Conservation (phyloP, 1,284 basidiomycete species). For the Amylostereum chailletii region DNA sequence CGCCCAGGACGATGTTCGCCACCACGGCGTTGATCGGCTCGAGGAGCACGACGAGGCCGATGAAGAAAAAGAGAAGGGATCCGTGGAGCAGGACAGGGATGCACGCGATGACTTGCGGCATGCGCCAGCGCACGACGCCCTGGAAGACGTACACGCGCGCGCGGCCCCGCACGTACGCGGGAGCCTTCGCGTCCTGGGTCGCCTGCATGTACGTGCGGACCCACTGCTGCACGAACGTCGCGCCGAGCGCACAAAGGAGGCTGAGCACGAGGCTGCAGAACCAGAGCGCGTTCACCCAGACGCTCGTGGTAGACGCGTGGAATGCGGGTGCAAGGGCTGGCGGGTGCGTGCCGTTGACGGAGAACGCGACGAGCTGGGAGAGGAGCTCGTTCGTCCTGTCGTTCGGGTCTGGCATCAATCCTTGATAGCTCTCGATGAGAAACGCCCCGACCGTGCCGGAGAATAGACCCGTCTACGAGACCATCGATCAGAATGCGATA, state of each 20-base stretch:
- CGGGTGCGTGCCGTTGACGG: background rate
- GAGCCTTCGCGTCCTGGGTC: background rate
- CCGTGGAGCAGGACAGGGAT: conserved; percentile 1
- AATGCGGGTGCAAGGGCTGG: background rate
- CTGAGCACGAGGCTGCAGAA: background rate
- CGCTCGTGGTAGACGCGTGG: background rate
- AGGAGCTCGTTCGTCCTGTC: conserved; percentile 7
- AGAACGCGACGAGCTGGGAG: conserved; percentile 4
- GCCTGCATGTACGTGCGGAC: background rate
- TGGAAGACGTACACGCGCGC: background rate
- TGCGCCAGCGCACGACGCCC: background rate
- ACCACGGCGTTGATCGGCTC: background rate
- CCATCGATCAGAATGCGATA: background rate
- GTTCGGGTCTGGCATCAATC: conserved; percentile 5
- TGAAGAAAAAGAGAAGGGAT: background rate
- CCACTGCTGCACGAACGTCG: conserved; percentile 2
- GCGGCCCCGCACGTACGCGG: background rate
- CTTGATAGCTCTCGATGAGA: conserved; percentile 12
- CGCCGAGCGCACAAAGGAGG: background rate
- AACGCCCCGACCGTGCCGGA: conserved; percentile 15
- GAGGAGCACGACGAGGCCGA: background rate
- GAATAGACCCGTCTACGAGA: conserved; percentile 13
- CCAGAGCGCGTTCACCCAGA: background rate
- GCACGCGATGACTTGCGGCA: background rate
- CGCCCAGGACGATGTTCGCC: background rate